A percentile compares a stretch with the other conserved stretches of the same genome.
Conservation (phyloP, 78 protist genomes). For the Dictyostelium brefeldianum region DNA sequence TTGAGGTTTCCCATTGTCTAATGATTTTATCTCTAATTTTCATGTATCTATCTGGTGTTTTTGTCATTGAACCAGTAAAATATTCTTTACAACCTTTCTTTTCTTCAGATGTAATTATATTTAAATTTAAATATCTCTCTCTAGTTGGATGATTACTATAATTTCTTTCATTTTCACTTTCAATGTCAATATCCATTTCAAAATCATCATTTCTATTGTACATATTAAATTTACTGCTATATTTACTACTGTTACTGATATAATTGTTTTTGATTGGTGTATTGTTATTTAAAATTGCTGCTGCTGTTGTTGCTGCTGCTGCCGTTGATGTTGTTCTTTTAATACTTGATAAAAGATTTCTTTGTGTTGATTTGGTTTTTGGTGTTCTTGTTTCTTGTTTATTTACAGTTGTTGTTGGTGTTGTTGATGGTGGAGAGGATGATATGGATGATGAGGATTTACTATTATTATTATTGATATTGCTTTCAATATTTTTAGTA, state of each 20-base stretch:
- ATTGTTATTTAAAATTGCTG: not conserved
- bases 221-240: not conserved
- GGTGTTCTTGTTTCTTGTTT: too few species aligned
- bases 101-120: slow-evolving; percentile 50
- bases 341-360: not conserved
- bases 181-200: not conserved
- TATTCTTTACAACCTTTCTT: slow-evolving; percentile 39
- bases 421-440: too few species aligned
- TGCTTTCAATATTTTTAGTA: not conserved
- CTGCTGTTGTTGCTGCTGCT: not conserved
- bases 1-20: slow-evolving; percentile 25
- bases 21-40: slow-evolving; percentile 55
- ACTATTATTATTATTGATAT: not conserved
- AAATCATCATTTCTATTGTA: not conserved
- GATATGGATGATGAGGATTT: too few species aligned
- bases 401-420: too few species aligned
- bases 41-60: slow-evolving; percentile 77
- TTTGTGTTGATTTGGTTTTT: not conserved
- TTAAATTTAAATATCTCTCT: not conserved
- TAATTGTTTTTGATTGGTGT: not conserved
- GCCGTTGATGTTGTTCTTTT: not conserved
- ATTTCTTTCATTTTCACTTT: not conserved
- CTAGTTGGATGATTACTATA: not conserved
- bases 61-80: slow-evolving; percentile 26
- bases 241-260: not conserved